Evolutionary conservation across 2,329 filamentous ascomycete genomes (phyloP).

Genomic region (Bertia moriformis): DNA sequence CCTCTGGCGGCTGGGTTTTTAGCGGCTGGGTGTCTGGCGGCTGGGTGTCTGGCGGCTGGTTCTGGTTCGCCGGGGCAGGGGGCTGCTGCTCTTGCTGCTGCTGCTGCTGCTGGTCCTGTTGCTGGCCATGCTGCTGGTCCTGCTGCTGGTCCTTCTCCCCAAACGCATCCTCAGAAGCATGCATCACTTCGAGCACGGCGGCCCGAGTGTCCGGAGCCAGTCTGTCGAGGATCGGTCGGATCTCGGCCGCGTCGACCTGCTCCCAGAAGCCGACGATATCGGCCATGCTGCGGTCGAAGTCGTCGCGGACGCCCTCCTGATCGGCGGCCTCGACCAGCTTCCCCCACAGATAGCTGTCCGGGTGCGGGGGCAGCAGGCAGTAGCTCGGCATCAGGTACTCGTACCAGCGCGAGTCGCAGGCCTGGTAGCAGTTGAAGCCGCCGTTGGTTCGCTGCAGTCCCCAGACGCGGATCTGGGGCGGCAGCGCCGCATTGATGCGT

Average conservation of each 20-base stretch:
- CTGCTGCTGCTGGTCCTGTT: too few species aligned
- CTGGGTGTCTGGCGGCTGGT: constrained; percentile 9
- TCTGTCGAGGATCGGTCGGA: constrained; percentile 53
- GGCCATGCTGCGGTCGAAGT: constrained; percentile 52
- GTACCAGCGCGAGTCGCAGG: constrained; percentile 90
- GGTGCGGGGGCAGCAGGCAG: constrained; percentile 81
- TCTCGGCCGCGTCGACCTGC: constrained; percentile 63
- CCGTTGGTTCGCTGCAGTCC: constrained; percentile 81
- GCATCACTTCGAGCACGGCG: constrained; percentile 48
- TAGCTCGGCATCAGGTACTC: constrained; percentile 94
- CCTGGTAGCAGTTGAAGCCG: constrained; percentile 84
- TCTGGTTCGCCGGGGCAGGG: constrained; percentile 4
- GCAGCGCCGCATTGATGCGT: constrained; percentile 77
- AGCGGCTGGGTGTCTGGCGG: constrained; percentile 9
- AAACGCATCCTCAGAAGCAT: constrained; percentile 17
- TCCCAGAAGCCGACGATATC: constrained; percentile 76
- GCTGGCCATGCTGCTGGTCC: constrained; percentile 5
- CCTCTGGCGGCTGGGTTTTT: too few species aligned
- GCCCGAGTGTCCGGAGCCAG: constrained; percentile 50
- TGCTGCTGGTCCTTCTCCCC: too few species aligned
- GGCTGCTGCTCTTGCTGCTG: constrained; percentile 1
- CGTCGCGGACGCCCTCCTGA: constrained; percentile 57
- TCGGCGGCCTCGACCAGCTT: constrained; percentile 65
- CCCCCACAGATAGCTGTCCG: constrained; percentile 70
- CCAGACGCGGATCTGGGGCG: constrained; percentile 86